These are phyloP conservation scores for Seminavis robusta DNA, from an alignment of 108 stramenopile species.

Conservation along the genomic window DNA sequence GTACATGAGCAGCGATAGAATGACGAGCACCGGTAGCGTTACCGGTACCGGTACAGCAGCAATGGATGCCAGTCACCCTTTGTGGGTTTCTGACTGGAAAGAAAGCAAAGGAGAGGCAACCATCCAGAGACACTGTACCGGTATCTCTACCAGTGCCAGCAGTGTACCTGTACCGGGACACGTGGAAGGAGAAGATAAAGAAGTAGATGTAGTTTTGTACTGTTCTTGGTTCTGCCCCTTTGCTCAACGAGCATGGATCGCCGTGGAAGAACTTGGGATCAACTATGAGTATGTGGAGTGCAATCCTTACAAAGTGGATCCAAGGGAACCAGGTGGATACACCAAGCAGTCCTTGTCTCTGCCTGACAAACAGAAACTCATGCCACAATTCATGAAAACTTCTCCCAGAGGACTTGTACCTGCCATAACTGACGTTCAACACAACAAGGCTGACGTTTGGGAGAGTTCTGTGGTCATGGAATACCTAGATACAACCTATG, in stretches of 20 bases:
- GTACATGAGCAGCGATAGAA: too few relatives aligned
- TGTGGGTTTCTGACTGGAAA: conserved; percentile 9
- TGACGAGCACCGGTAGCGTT: too few relatives aligned
- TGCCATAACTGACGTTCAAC: not conserved
- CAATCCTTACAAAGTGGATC: conserved; percentile 15
- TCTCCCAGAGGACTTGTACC: conserved; percentile 17
- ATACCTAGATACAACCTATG: conserved; percentile 9
- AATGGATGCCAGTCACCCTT: too few relatives aligned
- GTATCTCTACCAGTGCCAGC: too few relatives aligned
- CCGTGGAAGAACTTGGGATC: conserved; percentile 22
- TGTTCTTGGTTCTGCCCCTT: conserved; percentile 34
- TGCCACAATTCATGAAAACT: conserved; percentile 6
- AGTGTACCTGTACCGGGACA: too few relatives aligned
- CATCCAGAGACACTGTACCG: too few relatives aligned
- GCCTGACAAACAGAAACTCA: not conserved
- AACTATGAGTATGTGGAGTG: conserved; percentile 7
- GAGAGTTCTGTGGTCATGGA: conserved; percentile 10
- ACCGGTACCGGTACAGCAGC: too few relatives aligned
- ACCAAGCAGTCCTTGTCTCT: conserved; percentile 8
- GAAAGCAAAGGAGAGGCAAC: conserved; percentile 4
- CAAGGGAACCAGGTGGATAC: conserved; percentile 17
- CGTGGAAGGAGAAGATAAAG: too few relatives aligned
- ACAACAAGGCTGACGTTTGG: not conserved
- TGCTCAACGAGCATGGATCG: conserved; percentile 47
- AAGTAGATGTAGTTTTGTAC: too few relatives aligned